Evolutionary conservation across 441 rosid species (phyloP).

Genomic region (Corymbia calophylla): DNA sequence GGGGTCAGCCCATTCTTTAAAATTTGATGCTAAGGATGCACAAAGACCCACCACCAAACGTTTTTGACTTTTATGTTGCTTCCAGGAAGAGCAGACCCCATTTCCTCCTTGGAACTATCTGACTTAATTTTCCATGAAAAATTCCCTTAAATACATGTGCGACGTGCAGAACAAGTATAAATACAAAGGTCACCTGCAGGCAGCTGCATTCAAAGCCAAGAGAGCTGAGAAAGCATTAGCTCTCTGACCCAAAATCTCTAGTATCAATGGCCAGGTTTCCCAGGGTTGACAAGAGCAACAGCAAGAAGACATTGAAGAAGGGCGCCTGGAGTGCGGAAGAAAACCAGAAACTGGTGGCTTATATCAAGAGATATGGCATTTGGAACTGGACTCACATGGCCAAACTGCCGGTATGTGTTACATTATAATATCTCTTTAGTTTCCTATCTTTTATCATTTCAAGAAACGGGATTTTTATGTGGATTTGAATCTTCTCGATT

Average conservation of each 20-base stretch:
- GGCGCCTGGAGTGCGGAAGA: constrained; percentile 6
- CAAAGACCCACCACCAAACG: neutral
- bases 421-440: neutral
- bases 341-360: constrained; percentile 2
- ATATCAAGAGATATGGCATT: neutral
- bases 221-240: neutral
- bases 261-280: neutral
- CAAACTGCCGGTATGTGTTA: neutral
- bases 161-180: neutral
- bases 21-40: neutral
- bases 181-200: neutral
- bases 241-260: neutral
- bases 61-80: neutral
- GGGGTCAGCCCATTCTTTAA: neutral
- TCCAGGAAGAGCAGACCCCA: neutral
- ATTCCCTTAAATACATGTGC: neutral
- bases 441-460: neutral
- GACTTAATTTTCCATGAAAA: neutral
- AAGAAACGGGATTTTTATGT: neutral
- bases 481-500: neutral
- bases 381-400: constrained; percentile 7
- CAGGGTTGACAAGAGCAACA: neutral
- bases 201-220: neutral
- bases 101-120: neutral
- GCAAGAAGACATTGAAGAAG: neutral